Evolutionary conservation across 202 grass and related monocot species (phyloP), one percentile per base, ranked within the genome.

Genomic region (Dendrocalamus latiflorus): DNA sequence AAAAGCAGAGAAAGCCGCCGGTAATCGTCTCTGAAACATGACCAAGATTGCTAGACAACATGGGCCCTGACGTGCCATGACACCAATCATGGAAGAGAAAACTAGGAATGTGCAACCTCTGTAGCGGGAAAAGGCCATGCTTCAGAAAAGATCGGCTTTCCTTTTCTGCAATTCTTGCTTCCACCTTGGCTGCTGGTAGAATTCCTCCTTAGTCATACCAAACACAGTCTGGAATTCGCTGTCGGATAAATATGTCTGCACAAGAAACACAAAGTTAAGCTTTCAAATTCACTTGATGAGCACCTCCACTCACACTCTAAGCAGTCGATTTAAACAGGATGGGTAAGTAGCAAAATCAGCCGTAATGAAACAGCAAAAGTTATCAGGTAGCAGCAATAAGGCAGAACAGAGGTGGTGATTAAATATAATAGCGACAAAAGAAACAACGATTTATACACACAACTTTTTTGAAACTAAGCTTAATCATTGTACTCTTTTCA

Each of bases 141-240:
- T 74, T 91, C 79, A 98, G 90, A 98, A 98, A 78, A 98, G 92
- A 81, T 98, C 92, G 9, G 78, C 68, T 84, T 98, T 93, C 75
- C 75, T 93, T 86, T 98, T 98, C 90, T 88, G 88, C 76, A 86
- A 49, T 55, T 98, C 92, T 89, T 91, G 90, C 86, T 98, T 98
- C 95, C 95, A 98, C 58, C 90, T 86, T 78, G 95, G 95, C 72
- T 93, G 82, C 30, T 74, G 58, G 48, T 93, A 83, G 73, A 98
- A 98, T 69, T 88, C 80, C 45, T 94, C 90, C 63, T 83, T 94
- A 11, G 82, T 62, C 83, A 94, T 86, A 62, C 90, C 84, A 69
- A 98, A 83, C 15, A 93, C 79, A 10, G 82, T 88, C 72, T 94
- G 76, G 81, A 98, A 98, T 84, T 98, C 95, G 1, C 50, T 56